Percentiles rank a stretch among this genome's conserved stretches.
Evolutionary conservation across 495 filamentous ascomycete species (phyloP).

Genomic region (Aspergillus hancockii): DNA sequence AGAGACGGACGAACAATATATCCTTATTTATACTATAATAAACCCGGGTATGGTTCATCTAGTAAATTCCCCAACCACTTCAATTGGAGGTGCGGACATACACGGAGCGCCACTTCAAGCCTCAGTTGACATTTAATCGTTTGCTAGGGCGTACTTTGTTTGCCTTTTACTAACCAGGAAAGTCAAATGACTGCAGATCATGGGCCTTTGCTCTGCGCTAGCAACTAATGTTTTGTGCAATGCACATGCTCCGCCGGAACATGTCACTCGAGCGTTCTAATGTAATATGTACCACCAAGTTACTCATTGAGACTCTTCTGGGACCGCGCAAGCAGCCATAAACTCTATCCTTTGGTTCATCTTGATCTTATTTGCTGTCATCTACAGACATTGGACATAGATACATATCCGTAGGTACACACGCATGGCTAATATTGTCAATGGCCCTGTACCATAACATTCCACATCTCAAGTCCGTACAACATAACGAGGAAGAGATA

Average conservation of each 20-base stretch:
- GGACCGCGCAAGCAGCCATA: neutral
- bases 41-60: too few relatives aligned
- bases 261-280: neutral
- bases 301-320: neutral
- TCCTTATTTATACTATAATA: too few relatives aligned
- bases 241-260: neutral
- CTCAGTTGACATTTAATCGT: neutral
- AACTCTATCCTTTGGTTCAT: neutral
- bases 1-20: too few relatives aligned
- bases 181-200: neutral
- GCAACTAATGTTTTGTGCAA: neutral
- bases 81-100: too few relatives aligned
- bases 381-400: neutral
- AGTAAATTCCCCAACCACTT: too few relatives aligned
- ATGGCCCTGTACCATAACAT: neutral
- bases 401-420: neutral
- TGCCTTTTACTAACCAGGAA: neutral
- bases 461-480: neutral
- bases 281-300: neutral
- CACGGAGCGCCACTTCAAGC: too few relatives aligned
- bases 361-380: neutral
- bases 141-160: neutral
- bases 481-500: neutral
- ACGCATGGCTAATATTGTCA: neutral
- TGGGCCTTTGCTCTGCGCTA: neutral